These are phyloP conservation scores for Tubosaeta brunneosetosa DNA, from an alignment of 768 basidiomycete genomes.

Conservation along the genomic window DNA sequence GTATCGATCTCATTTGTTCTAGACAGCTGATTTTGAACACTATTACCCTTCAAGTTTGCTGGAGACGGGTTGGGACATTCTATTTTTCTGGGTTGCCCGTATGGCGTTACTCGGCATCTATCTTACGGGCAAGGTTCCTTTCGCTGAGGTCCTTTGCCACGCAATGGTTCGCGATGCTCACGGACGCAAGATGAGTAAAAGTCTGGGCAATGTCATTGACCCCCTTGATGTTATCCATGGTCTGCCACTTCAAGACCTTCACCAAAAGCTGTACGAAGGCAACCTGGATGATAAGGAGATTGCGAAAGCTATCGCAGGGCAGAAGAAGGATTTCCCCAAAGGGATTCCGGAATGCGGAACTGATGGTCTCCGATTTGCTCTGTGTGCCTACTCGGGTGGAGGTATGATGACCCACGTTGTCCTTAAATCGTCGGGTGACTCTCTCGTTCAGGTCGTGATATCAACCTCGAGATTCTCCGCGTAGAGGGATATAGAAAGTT, in stretches of 20 bases:
- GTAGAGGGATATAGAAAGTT: conserved; percentile 99
- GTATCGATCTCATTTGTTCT: not conserved
- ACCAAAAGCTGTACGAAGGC: conserved; percentile 81
- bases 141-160: conserved; percentile 93
- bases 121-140: conserved; percentile 88
- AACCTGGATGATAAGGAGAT: conserved; percentile 95
- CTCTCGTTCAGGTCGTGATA: conserved; percentile 73
- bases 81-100: conserved; percentile 99
- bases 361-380: conserved; percentile 90
- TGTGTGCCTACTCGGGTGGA: conserved; percentile 91
- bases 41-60: conserved; percentile 91
- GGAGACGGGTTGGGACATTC: conserved; percentile 98
- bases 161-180: conserved; percentile 99
- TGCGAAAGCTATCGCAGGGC: conserved; percentile 82
- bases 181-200: conserved; percentile 98
- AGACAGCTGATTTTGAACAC: conserved; percentile 72
- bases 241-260: conserved; percentile 69
- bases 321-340: conserved; percentile 99
- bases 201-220: conserved; percentile 96
- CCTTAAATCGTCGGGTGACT: not conserved
- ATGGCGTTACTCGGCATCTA: conserved; percentile 93
- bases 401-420: conserved; percentile 39
- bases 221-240: conserved; percentile 94
- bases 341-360: conserved; percentile 99
- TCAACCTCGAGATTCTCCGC: conserved; percentile 92